Evolutionary conservation across 1,284 basidiomycete species (phyloP), one percentile per base, ranked within the genome.

Genomic region (Austroboletus olivaceoglutinosus): DNA sequence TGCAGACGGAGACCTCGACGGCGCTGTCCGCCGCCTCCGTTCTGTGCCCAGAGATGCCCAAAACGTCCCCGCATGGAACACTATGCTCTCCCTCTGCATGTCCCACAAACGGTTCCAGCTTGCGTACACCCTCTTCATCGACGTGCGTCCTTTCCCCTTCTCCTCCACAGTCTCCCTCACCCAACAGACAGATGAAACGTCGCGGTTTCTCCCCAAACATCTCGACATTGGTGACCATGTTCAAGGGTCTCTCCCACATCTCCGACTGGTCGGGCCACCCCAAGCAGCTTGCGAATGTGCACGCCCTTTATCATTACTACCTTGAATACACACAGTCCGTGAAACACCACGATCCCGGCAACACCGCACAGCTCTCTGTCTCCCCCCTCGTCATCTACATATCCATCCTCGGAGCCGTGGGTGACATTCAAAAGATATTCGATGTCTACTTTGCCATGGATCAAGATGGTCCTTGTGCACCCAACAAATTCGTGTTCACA

Each of bases 51-150:
- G 77, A 27, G 85, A 84, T 58, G 82, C 86, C 0, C 83, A 88
- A 62, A 90, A 87, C 57, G 72, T 78, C 2, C 71, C 76, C 19
- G 81, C 85, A 3, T 91, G 88, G 89, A 89, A 89, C 55, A 87
- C 82, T 1, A 63, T 91, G 51, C 82, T 91, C 31, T 76, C 73
- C 68, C 73, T 81, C 39, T 76, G 77, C 49, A 72, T 87, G 71
- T 75, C 78, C 41, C 77, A 68, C 15, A 68, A 75, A 47, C 76
- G 76, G 30, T 85, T 75, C 62, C 76, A 82, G 39, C 64, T 83
- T 21, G 80, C 78, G 0, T 86, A 82, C 55, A 63, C 74, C 18
- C 70, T 90, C 22, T 90, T 80, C 64, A 70, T 72, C 34, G 89
- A 91, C 53, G 88, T 89, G 62, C 61, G 85, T 72, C 10, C 33